Evolutionary conservation across 2,329 filamentous ascomycete genomes (phyloP).

Genomic region (Colletotrichum agaves): DNA sequence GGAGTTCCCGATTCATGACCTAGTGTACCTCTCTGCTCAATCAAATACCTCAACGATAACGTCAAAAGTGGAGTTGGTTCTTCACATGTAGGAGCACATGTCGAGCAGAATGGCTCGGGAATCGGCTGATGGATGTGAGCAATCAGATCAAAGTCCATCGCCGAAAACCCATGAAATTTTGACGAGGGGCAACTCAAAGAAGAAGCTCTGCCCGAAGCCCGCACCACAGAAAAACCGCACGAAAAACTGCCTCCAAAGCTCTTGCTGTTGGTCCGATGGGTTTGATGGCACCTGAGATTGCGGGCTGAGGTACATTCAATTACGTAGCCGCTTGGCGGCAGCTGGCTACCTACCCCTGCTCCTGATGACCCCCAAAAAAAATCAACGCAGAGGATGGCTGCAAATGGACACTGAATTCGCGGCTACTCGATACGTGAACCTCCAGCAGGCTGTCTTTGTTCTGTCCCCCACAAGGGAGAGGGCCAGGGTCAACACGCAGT

Average conservation of each 20-base stretch:
- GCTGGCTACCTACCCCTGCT: slow-evolving; percentile 14
- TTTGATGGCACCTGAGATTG: slow-evolving; percentile 7
- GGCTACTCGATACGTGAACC: slow-evolving; percentile 33
- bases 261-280: not conserved
- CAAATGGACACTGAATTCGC: slow-evolving; percentile 6
- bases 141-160: slow-evolving; percentile 17
- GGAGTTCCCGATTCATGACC: slow-evolving; percentile 17
- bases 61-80: slow-evolving; percentile 33
- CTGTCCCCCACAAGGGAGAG: slow-evolving; percentile 30
- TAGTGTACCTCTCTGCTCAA: slow-evolving; percentile 28
- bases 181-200: slow-evolving; percentile 9
- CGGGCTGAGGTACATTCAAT: slow-evolving; percentile 30
- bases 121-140: slow-evolving; percentile 28
- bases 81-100: slow-evolving; percentile 34
- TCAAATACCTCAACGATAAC: slow-evolving; percentile 29
- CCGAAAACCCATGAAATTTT: slow-evolving; percentile 6
- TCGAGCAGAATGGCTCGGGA: slow-evolving; percentile 25
- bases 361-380: not conserved
- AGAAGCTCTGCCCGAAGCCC: slow-evolving; percentile 11
- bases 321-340: slow-evolving; percentile 33
- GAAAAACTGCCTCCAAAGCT: not conserved
- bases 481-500: slow-evolving; percentile 32
- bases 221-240: not conserved
- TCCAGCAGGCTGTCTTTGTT: slow-evolving; percentile 17
- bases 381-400: not conserved